Percentiles rank a stretch among this genome's conserved stretches.
These are phyloP conservation scores for Brettanomyces bruxellensis DNA, from an alignment of 805 yeast genomes.

Conservation along the genomic window DNA sequence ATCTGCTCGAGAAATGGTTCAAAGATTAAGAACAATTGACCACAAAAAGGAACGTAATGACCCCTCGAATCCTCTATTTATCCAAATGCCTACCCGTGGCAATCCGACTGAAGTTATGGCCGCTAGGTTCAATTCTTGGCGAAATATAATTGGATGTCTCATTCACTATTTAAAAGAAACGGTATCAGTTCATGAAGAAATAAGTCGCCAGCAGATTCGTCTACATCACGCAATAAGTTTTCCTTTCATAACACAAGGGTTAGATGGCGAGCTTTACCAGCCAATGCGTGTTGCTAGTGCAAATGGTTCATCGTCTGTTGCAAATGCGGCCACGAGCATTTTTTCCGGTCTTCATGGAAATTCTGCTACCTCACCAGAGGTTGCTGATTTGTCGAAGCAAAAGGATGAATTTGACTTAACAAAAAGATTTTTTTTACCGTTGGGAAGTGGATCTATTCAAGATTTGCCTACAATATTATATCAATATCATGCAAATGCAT, in stretches of 20 bases:
- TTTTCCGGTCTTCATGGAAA: constrained; percentile 7
- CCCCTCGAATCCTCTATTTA: constrained; percentile 39
- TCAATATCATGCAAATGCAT: constrained; percentile 46
- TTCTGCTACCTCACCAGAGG: constrained; percentile 4
- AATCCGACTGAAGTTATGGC: constrained; percentile 87
- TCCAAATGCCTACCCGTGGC: constrained; percentile 47
- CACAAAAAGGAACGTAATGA: constrained; percentile 22
- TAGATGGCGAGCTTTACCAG: constrained; percentile 30
- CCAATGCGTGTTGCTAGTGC: constrained; percentile 22
- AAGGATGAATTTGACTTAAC: constrained; percentile 28
- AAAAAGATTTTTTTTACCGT: constrained; percentile 55
- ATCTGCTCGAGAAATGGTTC: constrained; percentile 21
- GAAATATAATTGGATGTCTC: constrained; percentile 66
- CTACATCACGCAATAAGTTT: constrained; percentile 68
- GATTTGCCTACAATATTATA: constrained; percentile 66
- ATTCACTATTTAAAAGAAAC: constrained; percentile 69
- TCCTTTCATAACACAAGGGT: constrained; percentile 37
- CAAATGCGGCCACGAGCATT: constrained; percentile 4
- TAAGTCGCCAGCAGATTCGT: constrained; percentile 72
- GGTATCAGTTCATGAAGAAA: constrained; percentile 81
- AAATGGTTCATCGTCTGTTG: constrained; percentile 2
- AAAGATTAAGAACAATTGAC: constrained; percentile 13
- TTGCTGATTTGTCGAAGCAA: constrained; percentile 12
- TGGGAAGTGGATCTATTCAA: constrained; percentile 73
- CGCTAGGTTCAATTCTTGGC: constrained; percentile 78